Evolutionary conservation across 495 filamentous ascomycete genomes (phyloP).

Genomic region (Friedmanniomyces endolithicus): DNA sequence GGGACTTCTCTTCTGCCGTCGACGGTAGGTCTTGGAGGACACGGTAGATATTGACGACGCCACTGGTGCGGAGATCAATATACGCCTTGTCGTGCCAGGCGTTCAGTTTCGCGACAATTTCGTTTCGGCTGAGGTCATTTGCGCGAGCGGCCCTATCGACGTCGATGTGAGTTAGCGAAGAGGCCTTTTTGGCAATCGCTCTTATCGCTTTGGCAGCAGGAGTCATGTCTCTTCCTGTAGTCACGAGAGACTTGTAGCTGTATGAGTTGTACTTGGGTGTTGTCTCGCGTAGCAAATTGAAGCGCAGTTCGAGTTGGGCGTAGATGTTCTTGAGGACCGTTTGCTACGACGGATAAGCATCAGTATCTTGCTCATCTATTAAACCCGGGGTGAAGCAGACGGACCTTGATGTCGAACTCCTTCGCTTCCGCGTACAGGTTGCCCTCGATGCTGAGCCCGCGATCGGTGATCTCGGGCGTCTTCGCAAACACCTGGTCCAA

Average conservation of each 20-base stretch:
- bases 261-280: slow-evolving; percentile 45
- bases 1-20: slow-evolving; percentile 27
- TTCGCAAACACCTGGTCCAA: slow-evolving; percentile 36
- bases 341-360: slow-evolving; percentile 22
- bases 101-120: slow-evolving; percentile 40
- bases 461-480: slow-evolving; percentile 15
- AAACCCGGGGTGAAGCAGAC: too few species aligned
- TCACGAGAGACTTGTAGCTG: slow-evolving; percentile 29
- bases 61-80: slow-evolving; percentile 37
- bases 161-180: slow-evolving; percentile 34
- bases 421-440: slow-evolving; percentile 32
- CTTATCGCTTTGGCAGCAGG: slow-evolving; percentile 31
- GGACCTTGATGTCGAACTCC: slow-evolving; percentile 37
- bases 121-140: slow-evolving; percentile 25
- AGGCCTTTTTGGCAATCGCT: slow-evolving; percentile 21
- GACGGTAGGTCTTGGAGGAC: slow-evolving; percentile 36
- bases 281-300: slow-evolving; percentile 40
- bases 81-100: slow-evolving; percentile 33
- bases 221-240: slow-evolving; percentile 23
- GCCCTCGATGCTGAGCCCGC: slow-evolving; percentile 36
- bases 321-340: slow-evolving; percentile 36
- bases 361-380: too few species aligned
- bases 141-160: slow-evolving; percentile 27
- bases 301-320: slow-evolving; percentile 43
- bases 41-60: slow-evolving; percentile 39